A percentile compares a stretch with the other conserved stretches of the same genome.
Evolutionary conservation across 192 early-diverging fungal genomes (phyloP).

Genomic region (Umbelopsis sp.): DNA sequence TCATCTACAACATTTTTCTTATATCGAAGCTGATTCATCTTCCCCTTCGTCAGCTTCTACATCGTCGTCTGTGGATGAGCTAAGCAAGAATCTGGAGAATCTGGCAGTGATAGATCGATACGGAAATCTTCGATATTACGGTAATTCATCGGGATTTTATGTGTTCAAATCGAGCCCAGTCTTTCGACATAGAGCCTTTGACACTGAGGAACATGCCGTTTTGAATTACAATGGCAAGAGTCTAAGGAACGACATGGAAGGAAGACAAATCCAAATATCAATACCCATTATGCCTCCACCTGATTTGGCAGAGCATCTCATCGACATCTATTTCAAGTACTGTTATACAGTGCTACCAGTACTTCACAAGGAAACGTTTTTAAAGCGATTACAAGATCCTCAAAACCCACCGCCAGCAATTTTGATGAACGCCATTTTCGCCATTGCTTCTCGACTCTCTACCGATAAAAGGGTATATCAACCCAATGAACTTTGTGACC

Average conservation of each 20-base stretch:
- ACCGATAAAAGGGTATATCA: conserved; percentile 37
- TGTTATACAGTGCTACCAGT: conserved; percentile 70
- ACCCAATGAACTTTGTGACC: conserved; percentile 42
- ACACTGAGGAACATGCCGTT: conserved; percentile 26
- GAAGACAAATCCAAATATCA: conserved; percentile 25
- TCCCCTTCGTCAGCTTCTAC: conserved; percentile 48
- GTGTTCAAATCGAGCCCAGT: conserved; percentile 60
- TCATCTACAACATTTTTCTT: not conserved
- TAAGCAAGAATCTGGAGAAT: conserved; percentile 49
- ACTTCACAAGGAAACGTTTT: conserved; percentile 63
- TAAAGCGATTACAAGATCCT: conserved; percentile 20
- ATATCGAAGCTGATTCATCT: conserved; percentile 36
- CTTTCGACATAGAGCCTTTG: conserved; percentile 43
- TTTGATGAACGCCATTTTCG: conserved; percentile 55
- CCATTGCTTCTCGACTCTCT: conserved; percentile 50
- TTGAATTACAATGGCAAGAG: not conserved
- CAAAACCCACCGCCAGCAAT: conserved; percentile 25
- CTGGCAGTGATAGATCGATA: conserved; percentile 66
- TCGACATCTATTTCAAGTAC: conserved; percentile 63
- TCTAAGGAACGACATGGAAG: not conserved
- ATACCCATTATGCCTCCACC: conserved; percentile 56
- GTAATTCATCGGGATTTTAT: conserved; percentile 73
- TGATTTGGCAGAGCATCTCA: conserved; percentile 61
- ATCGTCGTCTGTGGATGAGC: not conserved
- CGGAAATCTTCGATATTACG: conserved; percentile 70